phyloP scores from a whole-genome alignment of 169 alveolate species.

The Cryptosporidium viatorum region DNA sequence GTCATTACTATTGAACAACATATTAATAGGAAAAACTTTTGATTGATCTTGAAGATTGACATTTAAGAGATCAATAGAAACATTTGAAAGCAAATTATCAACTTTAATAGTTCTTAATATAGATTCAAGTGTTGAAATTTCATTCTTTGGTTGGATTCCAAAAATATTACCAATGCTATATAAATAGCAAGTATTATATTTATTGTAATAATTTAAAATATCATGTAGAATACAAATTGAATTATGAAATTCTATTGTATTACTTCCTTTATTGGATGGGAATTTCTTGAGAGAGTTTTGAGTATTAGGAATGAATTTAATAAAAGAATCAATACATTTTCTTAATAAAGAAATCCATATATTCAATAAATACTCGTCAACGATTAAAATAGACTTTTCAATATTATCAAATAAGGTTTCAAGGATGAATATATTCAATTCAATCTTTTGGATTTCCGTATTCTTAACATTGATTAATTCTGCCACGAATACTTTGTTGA shows the following conservation, averaged over 20 bases:
- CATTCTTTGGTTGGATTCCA: not conserved
- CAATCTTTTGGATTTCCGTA: slow-evolving; percentile 5
- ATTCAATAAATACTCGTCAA: slow-evolving; percentile 35
- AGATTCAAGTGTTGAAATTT: not conserved
- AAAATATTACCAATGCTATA: slow-evolving; percentile 19
- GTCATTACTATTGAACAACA: not conserved
- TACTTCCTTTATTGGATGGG: not conserved
- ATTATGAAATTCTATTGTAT: not conserved
- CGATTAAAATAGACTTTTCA: slow-evolving; percentile 39
- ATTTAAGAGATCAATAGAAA: slow-evolving; percentile 12
- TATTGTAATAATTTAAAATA: not conserved
- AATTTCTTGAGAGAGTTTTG: not conserved
- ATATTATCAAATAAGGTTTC: slow-evolving; percentile 21
- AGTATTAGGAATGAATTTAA: slow-evolving; percentile 26
- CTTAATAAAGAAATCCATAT: slow-evolving; percentile 53
- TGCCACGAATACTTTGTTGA: slow-evolving; percentile 1
- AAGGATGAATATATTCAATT: slow-evolving; percentile 29
- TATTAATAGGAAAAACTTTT: not conserved
- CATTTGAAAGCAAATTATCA: not conserved
- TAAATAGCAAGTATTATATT: not conserved
- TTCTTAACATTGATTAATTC: not conserved
- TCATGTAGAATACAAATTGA: slow-evolving; percentile 2
- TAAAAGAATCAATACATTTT: slow-evolving; percentile 44
- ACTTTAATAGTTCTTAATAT: not conserved
- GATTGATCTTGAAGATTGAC: slow-evolving; percentile 6